phyloP scores from a whole-genome alignment of 306 rosid species.

The Sicyos baderoa region DNA sequence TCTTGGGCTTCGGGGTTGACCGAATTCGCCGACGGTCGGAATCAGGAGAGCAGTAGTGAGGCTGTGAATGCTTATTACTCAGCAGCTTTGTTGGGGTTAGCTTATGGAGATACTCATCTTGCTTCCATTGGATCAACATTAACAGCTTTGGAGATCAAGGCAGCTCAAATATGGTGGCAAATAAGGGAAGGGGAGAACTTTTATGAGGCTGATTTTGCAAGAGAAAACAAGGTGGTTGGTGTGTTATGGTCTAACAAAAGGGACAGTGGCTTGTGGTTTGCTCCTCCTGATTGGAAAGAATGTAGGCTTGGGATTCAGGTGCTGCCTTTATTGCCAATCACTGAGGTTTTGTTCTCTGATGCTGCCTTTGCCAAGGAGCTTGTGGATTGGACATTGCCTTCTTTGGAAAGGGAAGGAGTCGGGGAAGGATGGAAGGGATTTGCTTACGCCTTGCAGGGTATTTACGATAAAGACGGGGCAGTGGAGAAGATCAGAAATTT shows the following conservation, averaged over 20 bases:
- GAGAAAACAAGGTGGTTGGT: constrained; percentile 53
- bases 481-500: constrained; percentile 40
- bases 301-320: constrained; percentile 75
- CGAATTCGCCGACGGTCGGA: constrained; percentile 75
- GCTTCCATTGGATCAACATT: constrained; percentile 54
- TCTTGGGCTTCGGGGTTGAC: constrained; percentile 90
- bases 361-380: constrained; percentile 49
- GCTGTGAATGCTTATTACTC: constrained; percentile 75
- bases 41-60: constrained; percentile 84
- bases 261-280: constrained; percentile 87
- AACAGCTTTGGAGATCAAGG: constrained; percentile 52
- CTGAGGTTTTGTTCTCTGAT: constrained; percentile 56
- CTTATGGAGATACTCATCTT: constrained; percentile 56
- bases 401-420: constrained; percentile 57
- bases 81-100: constrained; percentile 70
- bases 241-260: constrained; percentile 77
- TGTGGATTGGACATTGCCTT: constrained; percentile 66
- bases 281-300: constrained; percentile 69
- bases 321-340: constrained; percentile 58
- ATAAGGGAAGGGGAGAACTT: constrained; percentile 38
- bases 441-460: constrained; percentile 48
- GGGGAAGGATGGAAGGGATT: constrained; percentile 95
- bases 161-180: constrained; percentile 83
- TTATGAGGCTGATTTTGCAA: constrained; percentile 48
- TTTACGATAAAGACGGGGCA: constrained; percentile 45